These are phyloP conservation scores for Schizophyllum commune DNA, from an alignment of 1,284 basidiomycete species.

Conservation along the genomic window DNA sequence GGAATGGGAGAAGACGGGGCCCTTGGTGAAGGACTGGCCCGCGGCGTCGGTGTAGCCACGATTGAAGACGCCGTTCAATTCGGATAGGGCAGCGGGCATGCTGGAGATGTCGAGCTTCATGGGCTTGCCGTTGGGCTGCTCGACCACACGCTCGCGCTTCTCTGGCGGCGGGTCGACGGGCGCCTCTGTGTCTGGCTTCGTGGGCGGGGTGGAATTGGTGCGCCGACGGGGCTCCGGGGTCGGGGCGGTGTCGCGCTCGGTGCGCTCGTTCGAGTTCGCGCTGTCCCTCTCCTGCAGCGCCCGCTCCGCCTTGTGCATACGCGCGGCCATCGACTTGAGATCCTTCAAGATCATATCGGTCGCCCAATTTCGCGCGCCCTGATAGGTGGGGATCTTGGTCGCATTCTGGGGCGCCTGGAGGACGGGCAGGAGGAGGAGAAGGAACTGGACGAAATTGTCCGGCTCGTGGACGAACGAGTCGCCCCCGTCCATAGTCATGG, in stretches of 20 bases:
- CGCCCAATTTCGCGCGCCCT: slow-evolving; percentile 9
- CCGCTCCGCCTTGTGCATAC: neutral
- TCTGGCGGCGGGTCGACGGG: neutral
- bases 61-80: neutral
- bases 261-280: neutral
- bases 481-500: neutral
- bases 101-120: neutral
- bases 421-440: neutral
- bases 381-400: slow-evolving; percentile 5
- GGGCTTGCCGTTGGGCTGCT: neutral
- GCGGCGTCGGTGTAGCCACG: neutral
- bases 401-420: neutral
- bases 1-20: neutral
- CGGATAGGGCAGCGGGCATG: neutral
- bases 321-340: neutral
- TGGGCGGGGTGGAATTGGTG: neutral
- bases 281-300: neutral
- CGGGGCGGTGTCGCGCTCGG: neutral
- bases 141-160: neutral
- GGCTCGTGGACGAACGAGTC: neutral
- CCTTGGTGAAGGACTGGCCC: neutral
- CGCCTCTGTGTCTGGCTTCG: neutral
- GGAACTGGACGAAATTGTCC: neutral
- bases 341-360: slow-evolving; percentile 9
- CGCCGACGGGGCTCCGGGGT: neutral